Evolutionary conservation across 2,329 filamentous ascomycete species (phyloP), one percentile per base, ranked within the genome.

Genomic region (Diaporthe vaccinii): DNA sequence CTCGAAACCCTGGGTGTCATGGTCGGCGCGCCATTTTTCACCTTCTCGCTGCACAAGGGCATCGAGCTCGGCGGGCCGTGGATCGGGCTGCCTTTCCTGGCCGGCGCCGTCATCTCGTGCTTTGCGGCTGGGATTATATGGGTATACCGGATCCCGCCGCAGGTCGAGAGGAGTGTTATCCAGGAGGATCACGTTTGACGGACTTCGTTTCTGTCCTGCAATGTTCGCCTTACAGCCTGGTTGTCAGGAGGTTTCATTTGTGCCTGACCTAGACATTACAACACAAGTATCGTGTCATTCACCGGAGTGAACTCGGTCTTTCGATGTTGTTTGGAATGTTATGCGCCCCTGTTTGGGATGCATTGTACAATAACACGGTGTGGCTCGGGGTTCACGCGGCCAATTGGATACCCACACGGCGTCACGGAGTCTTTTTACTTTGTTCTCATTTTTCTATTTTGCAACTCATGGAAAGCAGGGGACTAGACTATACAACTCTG

Each of bases 41-140:
- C 87, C 1, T 83, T 81, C 79, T 79, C 89, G 8, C 84, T 91
- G 53, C 83, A 84, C 49, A 77, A 80, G 1, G 89, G 89, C 0
- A 79, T 90, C 62, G 78, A 85, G 15, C 61, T 86, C 0, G 89
- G 89, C 1, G 88, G 86, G 0, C 73, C 78, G 0, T 89, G 85
- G 86, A 82, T 86, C 41, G 90, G 89, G 0, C 78, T 91, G 76
- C 88, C 89, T 0, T 90, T 87, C 72, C 77, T 87, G 17, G 80
- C 83, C 3, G 80, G 86, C 0, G 84, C 83, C 0, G 61, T 78
- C 2, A 78, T 87, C 59, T 83, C 84, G 0, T 25, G 78, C 4
- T 51, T 81, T 1, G 80, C 82, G 0, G 80, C 82, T 4, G 53
- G 73, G 1, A 78, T 85, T 2, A 76, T 86, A 12, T 83, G 82